Conservation (phyloP, 768 basidiomycete genomes). For the Macrolepiota albuminosa region DNA sequence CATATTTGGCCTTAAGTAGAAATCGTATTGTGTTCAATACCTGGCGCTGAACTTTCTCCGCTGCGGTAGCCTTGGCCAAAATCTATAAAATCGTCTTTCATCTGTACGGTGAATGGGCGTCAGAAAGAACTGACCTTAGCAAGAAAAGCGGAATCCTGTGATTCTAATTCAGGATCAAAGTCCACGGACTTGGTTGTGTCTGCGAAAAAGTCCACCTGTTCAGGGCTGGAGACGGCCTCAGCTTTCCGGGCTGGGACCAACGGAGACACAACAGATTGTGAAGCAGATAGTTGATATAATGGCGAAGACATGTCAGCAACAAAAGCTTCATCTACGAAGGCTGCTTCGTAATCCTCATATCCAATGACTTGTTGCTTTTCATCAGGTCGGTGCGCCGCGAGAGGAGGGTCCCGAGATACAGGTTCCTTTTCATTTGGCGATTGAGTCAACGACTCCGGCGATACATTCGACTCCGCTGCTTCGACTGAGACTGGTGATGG, state of each 20-base stretch:
- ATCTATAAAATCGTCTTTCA: neutral
- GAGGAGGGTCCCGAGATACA: neutral
- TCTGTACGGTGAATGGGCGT: neutral
- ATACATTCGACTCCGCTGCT: neutral
- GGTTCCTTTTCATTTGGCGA: neutral
- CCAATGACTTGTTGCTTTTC: neutral
- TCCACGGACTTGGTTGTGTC: neutral
- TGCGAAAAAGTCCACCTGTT: neutral
- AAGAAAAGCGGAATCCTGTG: neutral
- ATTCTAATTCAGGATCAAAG: neutral
- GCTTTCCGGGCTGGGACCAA: neutral
- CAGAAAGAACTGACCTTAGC: neutral
- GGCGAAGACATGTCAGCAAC: neutral
- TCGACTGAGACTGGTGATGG: neutral
- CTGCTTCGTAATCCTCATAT: neutral
- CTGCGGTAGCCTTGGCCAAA: neutral
- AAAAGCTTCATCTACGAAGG: neutral
- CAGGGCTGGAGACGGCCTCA: neutral
- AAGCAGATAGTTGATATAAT: neutral
- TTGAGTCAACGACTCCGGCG: neutral
- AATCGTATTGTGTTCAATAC: conserved; percentile 15
- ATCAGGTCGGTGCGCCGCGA: neutral
- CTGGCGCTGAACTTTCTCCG: neutral
- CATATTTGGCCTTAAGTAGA: conserved; percentile 25
- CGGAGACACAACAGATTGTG: too few species aligned